Evolutionary conservation across 2,329 filamentous ascomycete species (phyloP), one percentile per base, ranked within the genome.

Genomic region (Phyllosticta citribraziliensis): DNA sequence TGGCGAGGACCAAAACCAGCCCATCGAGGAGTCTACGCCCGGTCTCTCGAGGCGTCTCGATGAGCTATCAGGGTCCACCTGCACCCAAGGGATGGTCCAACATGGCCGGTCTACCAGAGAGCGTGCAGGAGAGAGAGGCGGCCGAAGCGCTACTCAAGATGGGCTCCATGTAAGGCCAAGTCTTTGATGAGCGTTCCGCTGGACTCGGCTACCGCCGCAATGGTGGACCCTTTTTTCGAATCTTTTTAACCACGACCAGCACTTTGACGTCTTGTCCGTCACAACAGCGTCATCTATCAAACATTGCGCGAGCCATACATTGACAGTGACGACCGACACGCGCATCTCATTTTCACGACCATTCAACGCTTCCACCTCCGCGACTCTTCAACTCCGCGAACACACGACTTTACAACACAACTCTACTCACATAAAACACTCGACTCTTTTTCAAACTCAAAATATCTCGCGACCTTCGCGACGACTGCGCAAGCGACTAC

Each of bases 111-210:
- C 63, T 68, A 67, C 64, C 60, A 27, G 65, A 68, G 47, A 84
- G 87, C 72, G 82, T 85, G 64, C 87, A 91, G 74, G 89, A 93
- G 79, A 86, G 87, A 68, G 89, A 91, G 74, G 89, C 89, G 60
- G 84, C 92, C 65, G 89, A 91, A 74, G 89, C 89, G 66, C 84
- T 93, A 70, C 79, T 94, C 70, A 84, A 86, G 73, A 87, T 94
- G 74, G 88, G 89, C 76, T 92, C 88, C 60, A 79, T 80, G 76
- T 80, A 73, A 74, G 20, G 19, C 8, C 27, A 10, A 30, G 27
- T 10, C 6, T 30, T 10, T 8, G 5, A 30, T 30, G 27, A 10
- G 6, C 27, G 27, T 30, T 30, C 3, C 5, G 27, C 27, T 30
- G 27, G 27, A 30, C 27, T 30, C 27, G 27, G 3, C 27, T 30